phyloP scores from a whole-genome alignment of 108 stramenopile species.

The Stephanodiscus minutulus region DNA sequence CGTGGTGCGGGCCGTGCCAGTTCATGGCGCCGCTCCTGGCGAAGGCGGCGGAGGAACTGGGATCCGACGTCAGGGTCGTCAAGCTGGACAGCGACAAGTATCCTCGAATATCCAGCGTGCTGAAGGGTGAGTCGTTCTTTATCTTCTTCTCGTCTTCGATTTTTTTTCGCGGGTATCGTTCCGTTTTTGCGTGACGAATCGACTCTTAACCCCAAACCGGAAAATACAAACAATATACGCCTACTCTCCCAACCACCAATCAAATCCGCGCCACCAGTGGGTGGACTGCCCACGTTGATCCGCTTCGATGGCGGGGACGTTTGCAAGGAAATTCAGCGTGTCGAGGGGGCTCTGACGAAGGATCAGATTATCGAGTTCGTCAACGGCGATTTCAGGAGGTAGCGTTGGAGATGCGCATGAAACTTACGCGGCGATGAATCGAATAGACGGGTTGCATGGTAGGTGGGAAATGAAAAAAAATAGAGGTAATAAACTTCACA shows the following conservation, averaged over 20 bases:
- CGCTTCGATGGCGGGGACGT: constrained; percentile 58
- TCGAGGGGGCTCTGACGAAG: constrained; percentile 84
- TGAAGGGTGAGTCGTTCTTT: constrained; percentile 46
- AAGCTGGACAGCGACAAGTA: constrained; percentile 86
- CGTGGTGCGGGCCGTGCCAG: constrained; percentile 93
- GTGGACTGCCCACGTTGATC: constrained; percentile 51
- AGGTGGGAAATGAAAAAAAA: no score
- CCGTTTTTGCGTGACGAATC: background rate
- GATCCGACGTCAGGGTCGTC: constrained; percentile 61
- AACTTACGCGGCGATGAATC: no score
- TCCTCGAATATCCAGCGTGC: constrained; percentile 51
- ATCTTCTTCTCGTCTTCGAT: background rate
- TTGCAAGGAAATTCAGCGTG: constrained; percentile 47
- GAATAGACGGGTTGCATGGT: no score
- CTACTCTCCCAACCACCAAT: background rate
- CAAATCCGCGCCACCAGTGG: constrained; percentile 57
- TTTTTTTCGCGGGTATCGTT: background rate
- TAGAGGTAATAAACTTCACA: no score
- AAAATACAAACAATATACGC: background rate
- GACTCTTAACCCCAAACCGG: background rate
- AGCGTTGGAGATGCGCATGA: background rate
- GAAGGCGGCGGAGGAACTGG: constrained; percentile 66
- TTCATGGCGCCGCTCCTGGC: constrained; percentile 72
- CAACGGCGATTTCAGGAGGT: constrained; percentile 21
- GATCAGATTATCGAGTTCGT: constrained; percentile 67